Evolutionary conservation across 139 green algal species (phyloP), one percentile per base, ranked within the genome.

Genomic region (Parachlorella kessleri): DNA sequence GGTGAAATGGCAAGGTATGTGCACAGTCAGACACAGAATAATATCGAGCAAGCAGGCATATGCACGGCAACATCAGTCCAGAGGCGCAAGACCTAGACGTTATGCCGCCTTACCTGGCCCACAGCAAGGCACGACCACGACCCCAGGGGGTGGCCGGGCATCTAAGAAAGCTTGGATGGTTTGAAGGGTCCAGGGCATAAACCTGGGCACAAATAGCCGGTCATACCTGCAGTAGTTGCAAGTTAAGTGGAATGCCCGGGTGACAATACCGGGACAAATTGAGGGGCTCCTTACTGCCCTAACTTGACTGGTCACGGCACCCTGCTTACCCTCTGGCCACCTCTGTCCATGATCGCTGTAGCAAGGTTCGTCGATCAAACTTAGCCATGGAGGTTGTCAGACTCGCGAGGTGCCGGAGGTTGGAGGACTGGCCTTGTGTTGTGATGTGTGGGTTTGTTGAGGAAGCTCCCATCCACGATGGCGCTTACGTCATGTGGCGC

Each of bases 51-150:
- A 28, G 48, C 48, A 10, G 10, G 10, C 10, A 59, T 10, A 59
- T 18, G 10, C 18, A 10, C 18, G 48, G 18, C 10, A 59, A 59
- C 48, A 10, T 18, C 10, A 10, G 10, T 59, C 48, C 48, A 10
- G 48, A 10, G 18, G 21, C 48, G 14, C 48, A 14, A 59, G 21
- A 14, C 14, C 66, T 10, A 10, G 21, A 23, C 24, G 10, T 30
- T 4, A 63, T 18, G 8, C 23, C 36, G 4, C 30, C 66, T 30
- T 39, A 81, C 80, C 80, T 68, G 80, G 80, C 9, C 80, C 80
- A 39, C 80, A 85, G 26, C 64, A 70, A 5, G 80, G 80, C 8
- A 82, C 80, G 1, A 81, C 37, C 18, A 83, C 73, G 2, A 33
- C 66, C 42, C 30, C 48, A 33, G 28, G 23, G 66, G 69, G 67